Conservation (phyloP, 208 protist genomes). For the Naegleria gruberi region DNA sequence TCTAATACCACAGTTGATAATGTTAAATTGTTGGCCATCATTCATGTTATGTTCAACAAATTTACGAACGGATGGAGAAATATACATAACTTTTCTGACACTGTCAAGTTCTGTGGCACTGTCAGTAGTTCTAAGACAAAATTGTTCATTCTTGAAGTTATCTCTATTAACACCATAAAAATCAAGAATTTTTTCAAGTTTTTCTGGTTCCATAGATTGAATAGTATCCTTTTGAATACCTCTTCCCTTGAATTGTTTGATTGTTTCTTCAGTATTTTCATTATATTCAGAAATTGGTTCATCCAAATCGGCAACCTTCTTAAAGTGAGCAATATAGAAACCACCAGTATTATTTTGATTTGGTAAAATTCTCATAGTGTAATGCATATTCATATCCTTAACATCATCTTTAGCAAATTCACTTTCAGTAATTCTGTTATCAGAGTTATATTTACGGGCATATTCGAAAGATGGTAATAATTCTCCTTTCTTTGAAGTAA, state of each 20-base stretch:
- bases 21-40: neutral
- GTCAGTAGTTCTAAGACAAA: neutral
- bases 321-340: conserved; percentile 92
- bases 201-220: neutral
- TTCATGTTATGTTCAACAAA: neutral
- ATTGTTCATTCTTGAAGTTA: neutral
- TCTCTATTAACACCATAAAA: neutral
- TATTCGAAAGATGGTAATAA: neutral
- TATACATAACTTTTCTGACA: neutral
- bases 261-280: neutral
- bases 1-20: conserved; percentile 1
- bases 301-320: conserved; percentile 26
- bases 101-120: neutral
- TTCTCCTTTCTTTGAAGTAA: conserved; percentile 36
- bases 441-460: neutral
- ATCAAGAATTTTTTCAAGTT: neutral
- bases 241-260: neutral
- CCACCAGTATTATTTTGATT: conserved; percentile 85
- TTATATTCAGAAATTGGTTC: neutral
- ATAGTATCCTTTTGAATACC: neutral
- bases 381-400: conserved; percentile 52
- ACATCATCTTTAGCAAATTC: conserved; percentile 45
- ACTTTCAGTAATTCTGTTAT: neutral
- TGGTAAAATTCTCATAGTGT: conserved; percentile 84
- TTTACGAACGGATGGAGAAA: neutral